Evolutionary conservation across 192 early-diverging fungal genomes (phyloP), one percentile per base, ranked within the genome.

Genomic region (Neocallimastix lanati): DNA sequence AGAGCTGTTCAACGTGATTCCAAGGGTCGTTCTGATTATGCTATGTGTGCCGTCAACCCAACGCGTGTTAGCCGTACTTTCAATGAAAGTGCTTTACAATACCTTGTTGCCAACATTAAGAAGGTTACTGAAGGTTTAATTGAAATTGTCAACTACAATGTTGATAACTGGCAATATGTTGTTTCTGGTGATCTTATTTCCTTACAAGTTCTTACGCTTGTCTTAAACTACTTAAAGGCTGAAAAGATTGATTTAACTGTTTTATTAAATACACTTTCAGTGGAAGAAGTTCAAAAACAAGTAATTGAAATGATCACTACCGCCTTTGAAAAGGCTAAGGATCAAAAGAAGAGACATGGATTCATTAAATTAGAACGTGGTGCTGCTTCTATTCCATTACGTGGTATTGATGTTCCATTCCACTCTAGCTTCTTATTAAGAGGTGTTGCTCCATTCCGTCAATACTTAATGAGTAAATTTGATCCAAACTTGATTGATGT

Each of bases 121-220:
- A 88, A 91, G 82, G 87, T 90, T 79, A 90, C 92, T 78, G 87
- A 89, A 79, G 91, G 91, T 67, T 86, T 96, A 27, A 84, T 96
- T 80, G 96, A 98, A 82, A 95, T 97, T 81, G 95, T 98, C 83
- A 98, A 98, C 86, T 96, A 91, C 91, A 98, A 98, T 86, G 95
- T 98, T 77, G 95, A 96, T 84, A 96, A 96, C 88, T 92, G 93
- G 90, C 96, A 97, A 85, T 97, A 97, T 81, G 95, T 97, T 16
- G 91, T 94, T 81, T 94, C 96, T 78, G 96, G 96, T 85, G 91
- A 93, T 79, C 85, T 94, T 79, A 85, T 88, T 79, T 91, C 91
- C 84, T 85, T 97, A 76, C 94, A 96, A 76, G 88, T 89, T 28
- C 89, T 97, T 79, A 89, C 94, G 27, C 87, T 87, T 78, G 92